Evolutionary conservation across 116 monocot genomes (phyloP), one percentile per base, ranked within the genome.

Genomic region (Iris pallida): DNA sequence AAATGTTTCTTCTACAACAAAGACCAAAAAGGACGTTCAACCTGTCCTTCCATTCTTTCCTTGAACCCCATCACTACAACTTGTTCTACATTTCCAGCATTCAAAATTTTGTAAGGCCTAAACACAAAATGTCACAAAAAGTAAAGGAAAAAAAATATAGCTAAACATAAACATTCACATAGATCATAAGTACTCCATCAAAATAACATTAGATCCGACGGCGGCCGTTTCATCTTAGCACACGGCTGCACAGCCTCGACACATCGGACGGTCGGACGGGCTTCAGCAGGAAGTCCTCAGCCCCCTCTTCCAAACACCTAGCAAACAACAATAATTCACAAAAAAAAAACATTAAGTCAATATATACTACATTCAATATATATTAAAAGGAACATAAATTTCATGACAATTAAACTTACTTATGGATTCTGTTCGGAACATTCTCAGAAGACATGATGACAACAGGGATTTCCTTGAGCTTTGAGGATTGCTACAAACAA

Each of bases 401-500:
- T 20, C 13, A 14, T 12, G 13, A 45, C 11, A 5, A 6, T 1
- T 30, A 45, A 55, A 59, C n/a, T 8, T 16, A 92, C 92, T 83
- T 92, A 72, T 42, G 78, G 53, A 90, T 87, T 60, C 90, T 82
- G 7, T 48, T 81, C 4, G 87, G 87, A 0, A 87, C 81, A 55
- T 90, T 87, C 74, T 94, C 94, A 0, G 90, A 94, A 13, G 94
- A 94, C 76, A 94, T 78, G 61, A 94, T 87, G 45, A 90, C 94
- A 12, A 94, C 94, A 0, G 90, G 94, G 18, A 94, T 94, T 20
- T 85, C 79, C 56, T 53, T 78, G 63, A 94, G 70, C 65, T 67
- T 61, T 8, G 90, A 85, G 5, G 87, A 90, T 18, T 76, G 81
- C 90, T 87, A 47, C 44, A 46, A 0, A 7, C 4, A 4, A 53